These are phyloP conservation scores for Paramyrothecium sp. DNA, from an alignment of 2,329 filamentous ascomycete species.

Conservation along the genomic window DNA sequence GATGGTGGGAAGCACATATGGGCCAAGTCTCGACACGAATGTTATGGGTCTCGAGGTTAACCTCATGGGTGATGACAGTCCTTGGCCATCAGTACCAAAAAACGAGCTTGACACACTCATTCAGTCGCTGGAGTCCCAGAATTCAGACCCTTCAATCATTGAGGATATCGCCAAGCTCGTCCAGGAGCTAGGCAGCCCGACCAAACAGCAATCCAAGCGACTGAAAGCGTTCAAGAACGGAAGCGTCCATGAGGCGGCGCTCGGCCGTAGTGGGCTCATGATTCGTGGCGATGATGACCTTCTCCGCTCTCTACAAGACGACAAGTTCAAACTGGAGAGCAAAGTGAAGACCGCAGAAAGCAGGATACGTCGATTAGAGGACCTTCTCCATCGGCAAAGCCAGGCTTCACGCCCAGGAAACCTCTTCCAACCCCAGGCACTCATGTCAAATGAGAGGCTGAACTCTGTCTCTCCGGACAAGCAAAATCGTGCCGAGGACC, in stretches of 20 bases:
- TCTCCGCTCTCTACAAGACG: conserved; percentile 73
- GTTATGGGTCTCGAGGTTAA: conserved; percentile 83
- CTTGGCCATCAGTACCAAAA: conserved; percentile 76
- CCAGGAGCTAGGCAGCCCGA: conserved; percentile 76
- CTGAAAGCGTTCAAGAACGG: conserved; percentile 96
- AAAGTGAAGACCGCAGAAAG: conserved; percentile 83
- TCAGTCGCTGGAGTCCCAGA: conserved; percentile 61
- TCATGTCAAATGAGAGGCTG: conserved; percentile 46
- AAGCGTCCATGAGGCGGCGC: conserved; percentile 84
- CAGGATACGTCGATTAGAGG: conserved; percentile 85
- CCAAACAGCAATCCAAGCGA: conserved; percentile 80
- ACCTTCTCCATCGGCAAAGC: conserved; percentile 82
- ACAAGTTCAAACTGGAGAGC: conserved; percentile 73
- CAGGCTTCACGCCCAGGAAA: conserved; percentile 55
- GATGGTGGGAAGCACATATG: conserved; percentile 73
- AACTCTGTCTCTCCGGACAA: conserved; percentile 49
- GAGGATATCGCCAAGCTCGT: conserved; percentile 74
- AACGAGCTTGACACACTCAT: conserved; percentile 77
- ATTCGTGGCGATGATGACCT: conserved; percentile 87
- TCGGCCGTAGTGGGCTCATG: conserved; percentile 83
- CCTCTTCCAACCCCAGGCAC: conserved; percentile 50
- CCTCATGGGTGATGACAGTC: conserved; percentile 71
- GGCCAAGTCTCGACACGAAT: conserved; percentile 64
- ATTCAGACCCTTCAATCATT: conserved; percentile 64
- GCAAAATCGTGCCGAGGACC: conserved; percentile 42